phyloP scores from a whole-genome alignment of 129 eudicot genomes.

The Tagetes erecta region DNA sequence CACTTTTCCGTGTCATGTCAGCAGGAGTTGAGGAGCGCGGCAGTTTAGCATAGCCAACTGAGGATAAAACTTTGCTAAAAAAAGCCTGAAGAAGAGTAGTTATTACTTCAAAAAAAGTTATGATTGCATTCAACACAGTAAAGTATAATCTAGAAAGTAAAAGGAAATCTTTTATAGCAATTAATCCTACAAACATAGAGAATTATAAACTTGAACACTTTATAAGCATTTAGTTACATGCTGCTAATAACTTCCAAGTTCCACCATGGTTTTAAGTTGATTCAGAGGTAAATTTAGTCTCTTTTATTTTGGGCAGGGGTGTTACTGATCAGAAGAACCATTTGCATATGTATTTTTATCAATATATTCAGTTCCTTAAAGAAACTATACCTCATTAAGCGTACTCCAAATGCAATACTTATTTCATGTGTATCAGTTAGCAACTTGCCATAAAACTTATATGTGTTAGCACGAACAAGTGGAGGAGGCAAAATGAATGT shows the following conservation, averaged over 20 bases:
- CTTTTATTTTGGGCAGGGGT: not conserved
- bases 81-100: conserved; percentile 50
- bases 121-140: not conserved
- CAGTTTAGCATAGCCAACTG: conserved; percentile 66
- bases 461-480: not conserved
- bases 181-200: not conserved
- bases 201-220: not conserved
- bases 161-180: not conserved
- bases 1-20: conserved; percentile 55
- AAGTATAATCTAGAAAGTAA: not conserved
- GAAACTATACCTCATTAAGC: not conserved
- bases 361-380: conserved; percentile 14
- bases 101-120: not conserved
- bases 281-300: not conserved
- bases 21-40: conserved; percentile 83
- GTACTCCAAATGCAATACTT: not conserved
- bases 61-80: conserved; percentile 65
- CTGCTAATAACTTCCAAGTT: not conserved
- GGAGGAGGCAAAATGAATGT: not conserved
- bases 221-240: not conserved
- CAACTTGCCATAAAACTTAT: not conserved
- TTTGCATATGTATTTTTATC: not conserved
- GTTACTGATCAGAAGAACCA: not conserved
- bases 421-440: conserved; percentile 3
- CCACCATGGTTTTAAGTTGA: not conserved